These are phyloP conservation scores for Curvularia spicifera DNA, from an alignment of 2,329 filamentous ascomycete species.

Conservation along the genomic window DNA sequence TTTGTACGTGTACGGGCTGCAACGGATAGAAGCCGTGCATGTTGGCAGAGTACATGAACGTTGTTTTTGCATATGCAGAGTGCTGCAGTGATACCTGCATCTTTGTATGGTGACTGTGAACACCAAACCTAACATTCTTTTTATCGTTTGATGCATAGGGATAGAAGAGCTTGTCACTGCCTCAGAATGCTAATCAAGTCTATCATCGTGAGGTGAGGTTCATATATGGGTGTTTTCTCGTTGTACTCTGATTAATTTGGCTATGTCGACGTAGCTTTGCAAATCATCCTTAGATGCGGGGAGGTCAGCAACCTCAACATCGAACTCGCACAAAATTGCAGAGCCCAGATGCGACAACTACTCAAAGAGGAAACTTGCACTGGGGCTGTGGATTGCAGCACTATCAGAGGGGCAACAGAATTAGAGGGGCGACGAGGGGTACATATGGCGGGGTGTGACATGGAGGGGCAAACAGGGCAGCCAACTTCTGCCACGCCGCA, in stretches of 20 bases:
- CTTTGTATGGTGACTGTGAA: neutral
- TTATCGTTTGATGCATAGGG: neutral
- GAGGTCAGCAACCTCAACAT: neutral
- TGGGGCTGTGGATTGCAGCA: conserved; percentile 17
- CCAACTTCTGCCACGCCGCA: neutral
- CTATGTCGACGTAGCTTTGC: neutral
- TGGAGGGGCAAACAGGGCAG: conserved; percentile 11
- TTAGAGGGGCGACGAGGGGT: conserved; percentile 20
- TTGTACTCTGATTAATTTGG: neutral
- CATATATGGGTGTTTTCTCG: neutral
- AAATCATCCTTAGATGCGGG: neutral
- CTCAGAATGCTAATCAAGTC: neutral
- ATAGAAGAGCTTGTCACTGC: neutral
- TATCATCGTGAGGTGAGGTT: neutral
- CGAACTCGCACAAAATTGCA: neutral
- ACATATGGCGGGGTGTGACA: conserved; percentile 13
- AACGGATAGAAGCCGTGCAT: neutral
- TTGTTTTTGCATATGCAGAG: neutral
- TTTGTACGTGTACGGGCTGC: neutral
- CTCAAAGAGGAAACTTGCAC: conserved; percentile 4
- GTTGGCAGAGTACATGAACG: neutral
- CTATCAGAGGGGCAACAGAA: conserved; percentile 28
- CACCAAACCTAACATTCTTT: neutral
- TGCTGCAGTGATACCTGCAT: neutral
- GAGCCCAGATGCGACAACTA: neutral